These are phyloP conservation scores for Fonsecaea multimorphosa DNA, from an alignment of 2,329 filamentous ascomycete species.

Conservation along the genomic window DNA sequence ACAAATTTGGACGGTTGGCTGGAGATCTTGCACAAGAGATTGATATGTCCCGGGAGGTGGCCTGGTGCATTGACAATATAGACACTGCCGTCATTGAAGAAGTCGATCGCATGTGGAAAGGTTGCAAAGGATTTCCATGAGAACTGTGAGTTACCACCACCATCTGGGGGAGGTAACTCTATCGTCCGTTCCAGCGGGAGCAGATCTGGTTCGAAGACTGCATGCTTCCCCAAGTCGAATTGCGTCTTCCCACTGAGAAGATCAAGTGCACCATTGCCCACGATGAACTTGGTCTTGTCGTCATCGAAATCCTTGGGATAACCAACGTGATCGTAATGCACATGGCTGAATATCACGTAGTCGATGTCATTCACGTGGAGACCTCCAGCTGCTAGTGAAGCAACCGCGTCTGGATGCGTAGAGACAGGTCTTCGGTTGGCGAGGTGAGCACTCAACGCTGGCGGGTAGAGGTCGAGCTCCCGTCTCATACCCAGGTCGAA, in stretches of 20 bases:
- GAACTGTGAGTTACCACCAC: conserved; percentile 15
- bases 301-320: conserved; percentile 42
- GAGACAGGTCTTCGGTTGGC: conserved; percentile 39
- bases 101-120: conserved; percentile 40
- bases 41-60: conserved; percentile 46
- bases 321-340: conserved; percentile 46
- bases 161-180: conserved; percentile 35
- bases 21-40: conserved; percentile 41
- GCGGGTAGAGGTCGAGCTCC: conserved; percentile 37
- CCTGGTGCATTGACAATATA: conserved; percentile 44
- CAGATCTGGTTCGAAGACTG: conserved; percentile 42
- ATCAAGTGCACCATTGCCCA: conserved; percentile 43
- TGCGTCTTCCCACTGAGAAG: conserved; percentile 35
- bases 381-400: conserved; percentile 47
- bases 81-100: conserved; percentile 43
- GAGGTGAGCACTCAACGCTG: conserved; percentile 39
- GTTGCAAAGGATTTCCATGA: conserved; percentile 36
- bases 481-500: conserved; percentile 45
- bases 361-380: conserved; percentile 49
- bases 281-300: conserved; percentile 46
- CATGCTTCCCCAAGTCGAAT: conserved; percentile 38
- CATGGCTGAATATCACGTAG: conserved; percentile 51
- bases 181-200: conserved; percentile 39
- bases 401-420: conserved; percentile 40
- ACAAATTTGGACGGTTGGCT: conserved; percentile 36